Percentiles rank a stretch among this genome's conserved stretches.
Evolutionary conservation across 2,329 filamentous ascomycete genomes (phyloP).

Genomic region (Colletotrichum camelliae): DNA sequence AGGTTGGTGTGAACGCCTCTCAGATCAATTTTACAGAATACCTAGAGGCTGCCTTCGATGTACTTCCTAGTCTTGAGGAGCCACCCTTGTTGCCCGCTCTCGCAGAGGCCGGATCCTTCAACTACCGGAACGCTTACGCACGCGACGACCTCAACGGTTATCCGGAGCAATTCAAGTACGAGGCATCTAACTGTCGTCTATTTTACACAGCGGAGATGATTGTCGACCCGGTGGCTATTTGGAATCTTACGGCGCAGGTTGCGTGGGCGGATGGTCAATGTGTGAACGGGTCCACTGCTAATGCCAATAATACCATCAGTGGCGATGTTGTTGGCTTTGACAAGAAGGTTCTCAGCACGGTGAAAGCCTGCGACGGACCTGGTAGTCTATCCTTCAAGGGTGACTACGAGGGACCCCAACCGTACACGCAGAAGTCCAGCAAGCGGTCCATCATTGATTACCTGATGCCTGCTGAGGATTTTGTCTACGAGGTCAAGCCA

Average conservation of each 20-base stretch:
- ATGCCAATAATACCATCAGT: not conserved
- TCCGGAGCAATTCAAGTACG: conserved; percentile 63
- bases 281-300: not conserved
- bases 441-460: not conserved
- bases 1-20: not conserved
- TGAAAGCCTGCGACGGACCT: not conserved
- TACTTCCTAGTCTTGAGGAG: not conserved
- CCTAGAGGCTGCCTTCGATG: not conserved
- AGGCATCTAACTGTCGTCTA: conserved; percentile 62
- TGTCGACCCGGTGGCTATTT: conserved; percentile 49
- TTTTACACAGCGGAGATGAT: conserved; percentile 60
- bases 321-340: not conserved
- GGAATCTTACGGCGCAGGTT: conserved; percentile 34
- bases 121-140: conserved; percentile 44
- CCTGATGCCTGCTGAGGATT: not conserved
- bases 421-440: not conserved
- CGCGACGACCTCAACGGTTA: conserved; percentile 26
- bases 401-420: not conserved
- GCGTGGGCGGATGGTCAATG: not conserved
- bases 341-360: not conserved
- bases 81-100: conserved; percentile 10
- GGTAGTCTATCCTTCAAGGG: not conserved
- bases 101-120: conserved; percentile 46
- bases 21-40: not conserved
- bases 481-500: not conserved